A percentile compares a stretch with the other conserved stretches of the same genome.
phyloP scores from a whole-genome alignment of 2,329 filamentous ascomycete species.

The Arthrobotrys musiformis region DNA sequence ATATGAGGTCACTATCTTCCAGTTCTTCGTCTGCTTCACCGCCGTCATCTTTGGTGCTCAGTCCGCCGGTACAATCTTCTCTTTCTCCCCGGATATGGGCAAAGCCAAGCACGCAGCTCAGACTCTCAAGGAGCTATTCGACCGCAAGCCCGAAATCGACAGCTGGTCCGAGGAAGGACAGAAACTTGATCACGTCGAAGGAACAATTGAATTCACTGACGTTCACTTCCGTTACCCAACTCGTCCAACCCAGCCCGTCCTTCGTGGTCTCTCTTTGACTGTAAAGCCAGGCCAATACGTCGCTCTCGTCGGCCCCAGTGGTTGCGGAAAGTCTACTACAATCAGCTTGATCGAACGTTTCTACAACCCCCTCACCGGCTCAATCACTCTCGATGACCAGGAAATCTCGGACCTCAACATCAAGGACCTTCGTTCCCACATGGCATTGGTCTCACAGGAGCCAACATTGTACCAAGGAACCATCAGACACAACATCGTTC shows the following conservation, averaged over 20 bases:
- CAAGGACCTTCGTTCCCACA: slow-evolving; percentile 82
- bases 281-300: slow-evolving; percentile 83
- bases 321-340: slow-evolving; percentile 93
- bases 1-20: slow-evolving; percentile 71
- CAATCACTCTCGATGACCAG: slow-evolving; percentile 81
- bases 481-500: slow-evolving; percentile 87
- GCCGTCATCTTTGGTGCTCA: slow-evolving; percentile 91
- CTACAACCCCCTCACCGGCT: slow-evolving; percentile 86
- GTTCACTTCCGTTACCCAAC: slow-evolving; percentile 96
- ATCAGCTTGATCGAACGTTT: slow-evolving; percentile 91
- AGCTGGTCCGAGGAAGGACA: slow-evolving; percentile 79
- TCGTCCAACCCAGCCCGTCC: slow-evolving; percentile 87
- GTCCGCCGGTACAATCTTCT: slow-evolving; percentile 88
- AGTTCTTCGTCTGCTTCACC: slow-evolving; percentile 92
- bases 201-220: slow-evolving; percentile 85
- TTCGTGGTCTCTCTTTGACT: slow-evolving; percentile 80
- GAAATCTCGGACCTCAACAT: slow-evolving; percentile 84
- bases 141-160: slow-evolving; percentile 83
- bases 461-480: slow-evolving; percentile 94
- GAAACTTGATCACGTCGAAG: slow-evolving; percentile 72
- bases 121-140: slow-evolving; percentile 83
- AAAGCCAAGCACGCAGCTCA: slow-evolving; percentile 87
- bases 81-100: slow-evolving; percentile 89
- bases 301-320: slow-evolving; percentile 90
- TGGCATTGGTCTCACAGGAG: slow-evolving; percentile 92